These are phyloP conservation scores for Pichia sp. DNA, from an alignment of 1,139 yeast genomes.

Conservation along the genomic window DNA sequence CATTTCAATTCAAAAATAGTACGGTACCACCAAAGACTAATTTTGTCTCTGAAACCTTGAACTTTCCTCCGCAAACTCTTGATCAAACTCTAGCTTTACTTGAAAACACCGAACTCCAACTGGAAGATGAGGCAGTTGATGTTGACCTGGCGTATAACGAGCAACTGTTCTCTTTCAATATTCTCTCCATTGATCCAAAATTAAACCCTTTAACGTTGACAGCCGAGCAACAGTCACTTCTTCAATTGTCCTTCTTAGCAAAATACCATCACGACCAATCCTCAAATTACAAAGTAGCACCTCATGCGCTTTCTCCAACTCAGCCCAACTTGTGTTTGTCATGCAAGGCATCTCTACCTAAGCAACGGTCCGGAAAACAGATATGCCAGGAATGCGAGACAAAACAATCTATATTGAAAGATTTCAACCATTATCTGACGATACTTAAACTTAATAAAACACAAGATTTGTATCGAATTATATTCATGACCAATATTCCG, in stretches of 20 bases:
- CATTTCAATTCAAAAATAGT: slow-evolving; percentile 15
- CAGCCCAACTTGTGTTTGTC: slow-evolving; percentile 16
- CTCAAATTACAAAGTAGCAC: slow-evolving; percentile 10
- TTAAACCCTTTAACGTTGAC: slow-evolving; percentile 23
- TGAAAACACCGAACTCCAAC: slow-evolving; percentile 16
- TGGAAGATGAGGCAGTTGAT: slow-evolving; percentile 17
- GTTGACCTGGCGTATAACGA: slow-evolving; percentile 21
- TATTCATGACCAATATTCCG: slow-evolving; percentile 22
- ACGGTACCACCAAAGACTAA: slow-evolving; percentile 3
- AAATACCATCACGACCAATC: slow-evolving; percentile 24
- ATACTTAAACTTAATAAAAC: slow-evolving; percentile 25
- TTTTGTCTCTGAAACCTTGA: slow-evolving; percentile 6
- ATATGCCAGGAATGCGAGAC: slow-evolving; percentile 26
- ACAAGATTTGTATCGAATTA: slow-evolving; percentile 25
- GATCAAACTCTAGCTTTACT: slow-evolving; percentile 19
- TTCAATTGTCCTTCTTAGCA: slow-evolving; percentile 22
- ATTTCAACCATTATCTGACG: slow-evolving; percentile 25
- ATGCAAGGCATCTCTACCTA: slow-evolving; percentile 14
- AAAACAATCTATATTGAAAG: slow-evolving; percentile 24
- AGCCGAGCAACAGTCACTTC: slow-evolving; percentile 22
- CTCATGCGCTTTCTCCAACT: slow-evolving; percentile 17
- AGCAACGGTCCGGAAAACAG: slow-evolving; percentile 17
- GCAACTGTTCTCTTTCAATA: slow-evolving; percentile 22
- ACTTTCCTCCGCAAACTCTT: slow-evolving; percentile 11
- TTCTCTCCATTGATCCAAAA: slow-evolving; percentile 24